phyloP scores from a whole-genome alignment of 2,329 filamentous ascomycete species.

The Onygenales sp. region DNA sequence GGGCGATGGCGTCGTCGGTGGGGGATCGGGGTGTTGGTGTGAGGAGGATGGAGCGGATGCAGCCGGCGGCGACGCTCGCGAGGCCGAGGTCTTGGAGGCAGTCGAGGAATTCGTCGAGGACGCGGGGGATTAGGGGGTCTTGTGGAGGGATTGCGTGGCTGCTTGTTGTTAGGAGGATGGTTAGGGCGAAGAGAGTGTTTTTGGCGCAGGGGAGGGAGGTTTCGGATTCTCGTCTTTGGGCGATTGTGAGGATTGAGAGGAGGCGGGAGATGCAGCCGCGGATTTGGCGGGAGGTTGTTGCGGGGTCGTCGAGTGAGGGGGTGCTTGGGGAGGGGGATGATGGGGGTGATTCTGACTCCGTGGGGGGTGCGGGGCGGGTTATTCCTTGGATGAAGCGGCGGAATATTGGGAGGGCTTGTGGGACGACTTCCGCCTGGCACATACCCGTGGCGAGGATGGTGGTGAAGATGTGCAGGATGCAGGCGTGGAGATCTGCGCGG shows the following conservation, averaged over 20 bases:
- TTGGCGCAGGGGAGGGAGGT: slow-evolving; percentile 81
- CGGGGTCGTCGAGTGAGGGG: slow-evolving; percentile 21
- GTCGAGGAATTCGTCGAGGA: slow-evolving; percentile 73
- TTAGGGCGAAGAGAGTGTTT: slow-evolving; percentile 80
- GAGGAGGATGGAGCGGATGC: slow-evolving; percentile 75
- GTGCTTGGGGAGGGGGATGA: background rate
- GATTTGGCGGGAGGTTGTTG: slow-evolving; percentile 57
- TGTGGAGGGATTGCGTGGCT: slow-evolving; percentile 62
- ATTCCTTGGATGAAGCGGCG: slow-evolving; percentile 81
- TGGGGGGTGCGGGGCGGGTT: slow-evolving; percentile 28
- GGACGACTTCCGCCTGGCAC: slow-evolving; percentile 82
- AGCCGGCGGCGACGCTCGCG: slow-evolving; percentile 82
- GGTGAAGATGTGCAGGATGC: slow-evolving; percentile 92
- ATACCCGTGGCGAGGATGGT: slow-evolving; percentile 80
- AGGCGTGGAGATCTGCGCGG: slow-evolving; percentile 90
- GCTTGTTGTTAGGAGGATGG: slow-evolving; percentile 77
- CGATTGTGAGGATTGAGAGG: slow-evolving; percentile 54
- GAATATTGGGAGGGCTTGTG: slow-evolving; percentile 80
- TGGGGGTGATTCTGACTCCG: slow-evolving; percentile 21
- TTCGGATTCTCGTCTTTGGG: slow-evolving; percentile 47
- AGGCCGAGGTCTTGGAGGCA: slow-evolving; percentile 55
- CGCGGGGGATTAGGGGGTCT: slow-evolving; percentile 65
- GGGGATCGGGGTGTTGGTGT: slow-evolving; percentile 44
- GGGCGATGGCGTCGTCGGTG: slow-evolving; percentile 63
- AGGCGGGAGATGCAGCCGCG: slow-evolving; percentile 76